Evolutionary conservation across 306 rosid genomes (phyloP).

Genomic region (Ceratonia siliqua): DNA sequence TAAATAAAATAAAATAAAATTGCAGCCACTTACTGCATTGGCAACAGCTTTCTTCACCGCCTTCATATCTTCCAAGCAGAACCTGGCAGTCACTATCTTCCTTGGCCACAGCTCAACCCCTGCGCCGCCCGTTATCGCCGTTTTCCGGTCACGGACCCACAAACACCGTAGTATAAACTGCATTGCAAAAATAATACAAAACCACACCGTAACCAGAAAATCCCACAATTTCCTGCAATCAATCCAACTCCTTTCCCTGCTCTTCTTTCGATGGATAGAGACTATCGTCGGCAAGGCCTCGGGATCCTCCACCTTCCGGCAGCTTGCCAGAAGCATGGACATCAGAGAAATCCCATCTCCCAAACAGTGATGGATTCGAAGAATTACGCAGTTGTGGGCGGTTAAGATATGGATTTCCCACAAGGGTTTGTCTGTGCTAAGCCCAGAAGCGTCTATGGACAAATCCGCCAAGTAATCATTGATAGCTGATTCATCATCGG

Average conservation of each 20-base stretch:
- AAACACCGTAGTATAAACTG: constrained; percentile 46
- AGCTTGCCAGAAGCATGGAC: constrained; percentile 69
- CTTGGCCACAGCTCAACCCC: constrained; percentile 95
- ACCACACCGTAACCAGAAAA: constrained; percentile 35
- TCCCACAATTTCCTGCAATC: constrained; percentile 17
- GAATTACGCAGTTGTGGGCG: constrained; percentile 58
- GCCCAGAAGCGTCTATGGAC: constrained; percentile 28
- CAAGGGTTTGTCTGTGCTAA: constrained; percentile 64
- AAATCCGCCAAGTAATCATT: constrained; percentile 62
- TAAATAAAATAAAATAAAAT: background rate
- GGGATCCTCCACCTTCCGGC: constrained; percentile 48
- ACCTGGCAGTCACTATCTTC: constrained; percentile 67
- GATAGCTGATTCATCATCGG: constrained; percentile 42
- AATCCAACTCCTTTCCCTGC: background rate
- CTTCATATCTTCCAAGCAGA: constrained; percentile 70
- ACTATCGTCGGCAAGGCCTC: constrained; percentile 42
- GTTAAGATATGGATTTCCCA: constrained; percentile 79
- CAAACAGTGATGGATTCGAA: constrained; percentile 75
- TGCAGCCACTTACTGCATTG: constrained; percentile 43
- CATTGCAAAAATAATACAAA: constrained; percentile 48
- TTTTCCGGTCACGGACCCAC: constrained; percentile 64
- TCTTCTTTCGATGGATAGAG: background rate
- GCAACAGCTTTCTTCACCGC: constrained; percentile 56
- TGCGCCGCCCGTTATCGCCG: constrained; percentile 65
- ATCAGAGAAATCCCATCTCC: constrained; percentile 88